Conservation (phyloP, 495 filamentous ascomycete genomes). For the Penicillium maclennaniae region DNA sequence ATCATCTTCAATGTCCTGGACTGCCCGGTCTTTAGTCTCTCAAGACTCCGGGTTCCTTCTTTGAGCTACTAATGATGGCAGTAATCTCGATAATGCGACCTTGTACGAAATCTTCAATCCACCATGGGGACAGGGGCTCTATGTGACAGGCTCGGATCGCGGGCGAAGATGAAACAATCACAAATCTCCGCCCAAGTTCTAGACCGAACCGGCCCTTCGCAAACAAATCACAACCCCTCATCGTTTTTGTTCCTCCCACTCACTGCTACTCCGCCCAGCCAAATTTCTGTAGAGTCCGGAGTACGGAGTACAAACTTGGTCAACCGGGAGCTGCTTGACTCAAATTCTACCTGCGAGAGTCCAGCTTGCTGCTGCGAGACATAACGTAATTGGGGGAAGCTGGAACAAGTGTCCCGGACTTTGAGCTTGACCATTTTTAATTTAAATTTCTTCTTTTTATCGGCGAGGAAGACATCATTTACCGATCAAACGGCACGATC, state of each 20-base stretch:
- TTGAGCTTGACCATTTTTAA: neutral
- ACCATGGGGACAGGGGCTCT: neutral
- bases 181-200: constrained; percentile 12
- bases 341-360: neutral
- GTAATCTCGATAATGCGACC: neutral
- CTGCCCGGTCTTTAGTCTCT: neutral
- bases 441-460: neutral
- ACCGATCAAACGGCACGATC: neutral
- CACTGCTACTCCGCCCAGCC: constrained; percentile 5
- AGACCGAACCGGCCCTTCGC: constrained; percentile 13
- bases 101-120: neutral
- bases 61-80: neutral
- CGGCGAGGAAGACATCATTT: too few species aligned
- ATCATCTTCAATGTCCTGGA: neutral
- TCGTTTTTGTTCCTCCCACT: constrained; percentile 3
- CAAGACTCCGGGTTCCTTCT: neutral
- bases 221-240: too few species aligned
- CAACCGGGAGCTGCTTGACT: neutral
- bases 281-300: constrained; percentile 12
- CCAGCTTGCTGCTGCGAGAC: neutral
- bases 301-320: neutral
- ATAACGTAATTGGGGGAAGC: neutral
- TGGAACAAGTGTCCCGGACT: neutral
- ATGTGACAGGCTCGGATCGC: constrained; percentile 5
- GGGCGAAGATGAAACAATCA: constrained; percentile 10